Evolutionary conservation across 169 alveolate genomes (phyloP).

Genomic region (Plasmodium coatneyi): DNA sequence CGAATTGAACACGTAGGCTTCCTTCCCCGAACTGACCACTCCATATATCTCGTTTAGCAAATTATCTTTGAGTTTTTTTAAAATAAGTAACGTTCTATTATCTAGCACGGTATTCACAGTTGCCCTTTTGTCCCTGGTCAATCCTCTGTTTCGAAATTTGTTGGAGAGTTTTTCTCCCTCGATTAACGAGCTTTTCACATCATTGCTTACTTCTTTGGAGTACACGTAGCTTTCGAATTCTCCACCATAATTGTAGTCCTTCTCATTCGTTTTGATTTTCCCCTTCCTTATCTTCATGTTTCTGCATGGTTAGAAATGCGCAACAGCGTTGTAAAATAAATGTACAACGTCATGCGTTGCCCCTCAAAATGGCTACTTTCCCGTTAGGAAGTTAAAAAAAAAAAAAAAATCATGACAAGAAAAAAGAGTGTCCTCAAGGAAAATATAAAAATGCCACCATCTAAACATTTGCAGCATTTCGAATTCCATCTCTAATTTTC

Average conservation of each 20-base stretch:
- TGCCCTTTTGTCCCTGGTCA: constrained; percentile 95
- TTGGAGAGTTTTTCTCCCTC: constrained; percentile 58
- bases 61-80: constrained; percentile 92
- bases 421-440: neutral
- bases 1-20: constrained; percentile 96
- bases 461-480: neutral
- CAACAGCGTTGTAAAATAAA: neutral
- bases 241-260: neutral
- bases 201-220: constrained; percentile 28
- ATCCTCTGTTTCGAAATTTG: constrained; percentile 81
- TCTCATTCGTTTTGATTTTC: neutral
- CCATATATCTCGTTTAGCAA: constrained; percentile 94
- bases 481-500: neutral
- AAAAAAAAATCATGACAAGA: neutral
- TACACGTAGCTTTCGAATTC: constrained; percentile 39
- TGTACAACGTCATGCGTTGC: neutral
- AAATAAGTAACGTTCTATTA: constrained; percentile 93
- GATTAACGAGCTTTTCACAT: constrained; percentile 31
- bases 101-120: constrained; percentile 97
- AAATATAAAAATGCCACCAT: neutral
- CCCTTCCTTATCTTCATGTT: constrained; percentile 1
- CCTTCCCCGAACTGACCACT: constrained; percentile 97
- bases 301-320: neutral
- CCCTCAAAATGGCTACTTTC: neutral
- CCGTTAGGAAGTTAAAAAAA: neutral